Evolutionary conservation across 1,284 basidiomycete species (phyloP).

Genomic region (Butyriboletus appendiculatus): DNA sequence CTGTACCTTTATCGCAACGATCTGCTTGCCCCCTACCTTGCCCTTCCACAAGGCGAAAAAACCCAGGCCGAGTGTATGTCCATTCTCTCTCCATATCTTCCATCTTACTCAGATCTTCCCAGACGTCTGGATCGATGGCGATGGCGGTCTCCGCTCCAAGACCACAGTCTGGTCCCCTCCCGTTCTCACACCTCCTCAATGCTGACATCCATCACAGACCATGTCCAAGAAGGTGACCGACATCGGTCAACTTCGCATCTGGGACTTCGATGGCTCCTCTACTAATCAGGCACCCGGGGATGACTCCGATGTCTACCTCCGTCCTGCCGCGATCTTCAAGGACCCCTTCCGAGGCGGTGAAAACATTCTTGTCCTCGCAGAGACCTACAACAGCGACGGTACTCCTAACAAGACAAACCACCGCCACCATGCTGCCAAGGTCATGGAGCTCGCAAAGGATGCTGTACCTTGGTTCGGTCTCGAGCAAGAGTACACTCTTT

Average conservation of each 20-base stretch:
- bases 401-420: slow-evolving; percentile 98
- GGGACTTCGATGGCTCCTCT: slow-evolving; percentile 99
- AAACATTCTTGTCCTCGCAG: slow-evolving; percentile 96
- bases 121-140: slow-evolving; percentile 97
- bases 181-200: slow-evolving; percentile 1
- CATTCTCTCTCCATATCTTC: slow-evolving; percentile 16
- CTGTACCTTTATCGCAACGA: slow-evolving; percentile 65
- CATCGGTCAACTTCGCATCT: slow-evolving; percentile 86
- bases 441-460: slow-evolving; percentile 88
- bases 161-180: slow-evolving; percentile 65
- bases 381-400: slow-evolving; percentile 99
- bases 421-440: slow-evolving; percentile 89
- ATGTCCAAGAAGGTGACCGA: slow-evolving; percentile 84
- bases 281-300: slow-evolving; percentile 94
- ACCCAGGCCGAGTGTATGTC: slow-evolving; percentile 90
- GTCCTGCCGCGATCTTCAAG: slow-evolving; percentile 96
- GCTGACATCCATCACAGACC: slow-evolving; percentile 51
- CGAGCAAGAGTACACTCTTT: slow-evolving; percentile 99
- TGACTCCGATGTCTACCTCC: slow-evolving; percentile 98
- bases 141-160: slow-evolving; percentile 91
- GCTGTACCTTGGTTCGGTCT: slow-evolving; percentile 96
- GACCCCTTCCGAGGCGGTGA: slow-evolving; percentile 99
- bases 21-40: slow-evolving; percentile 85
- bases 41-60: slow-evolving; percentile 83
- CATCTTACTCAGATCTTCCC: slow-evolving; percentile 14